Conservation (phyloP, 305 asterid genomes). For the Rubia occidens region DNA sequence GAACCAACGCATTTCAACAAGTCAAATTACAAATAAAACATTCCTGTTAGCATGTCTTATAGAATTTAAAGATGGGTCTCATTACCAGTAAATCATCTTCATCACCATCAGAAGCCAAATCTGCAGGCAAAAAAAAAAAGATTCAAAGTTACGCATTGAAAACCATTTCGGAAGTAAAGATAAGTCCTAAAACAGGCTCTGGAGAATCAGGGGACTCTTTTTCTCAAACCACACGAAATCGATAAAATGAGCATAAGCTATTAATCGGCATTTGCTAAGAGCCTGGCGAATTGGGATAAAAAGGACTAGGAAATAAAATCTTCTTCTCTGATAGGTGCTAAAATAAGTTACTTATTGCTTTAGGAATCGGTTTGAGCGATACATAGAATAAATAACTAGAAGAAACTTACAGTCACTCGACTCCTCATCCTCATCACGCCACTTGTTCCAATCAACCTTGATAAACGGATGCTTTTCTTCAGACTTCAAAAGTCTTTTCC, state of each 20-base stretch:
- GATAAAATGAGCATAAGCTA: not conserved
- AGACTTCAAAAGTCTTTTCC: constrained; percentile 72
- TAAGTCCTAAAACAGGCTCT: not conserved
- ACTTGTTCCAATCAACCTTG: constrained; percentile 89
- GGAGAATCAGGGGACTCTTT: not conserved
- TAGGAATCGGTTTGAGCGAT: not conserved
- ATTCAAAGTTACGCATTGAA: not conserved
- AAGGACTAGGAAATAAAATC: not conserved
- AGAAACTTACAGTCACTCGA: constrained; percentile 50
- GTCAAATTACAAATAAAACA: constrained; percentile 6
- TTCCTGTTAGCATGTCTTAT: constrained; percentile 10
- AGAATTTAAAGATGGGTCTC: constrained; percentile 16
- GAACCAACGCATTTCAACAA: constrained; percentile 24
- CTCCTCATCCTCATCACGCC: constrained; percentile 85
- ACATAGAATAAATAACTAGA: constrained; percentile 10
- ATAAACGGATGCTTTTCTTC: constrained; percentile 70
- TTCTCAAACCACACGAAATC: not conserved
- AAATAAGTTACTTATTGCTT: not conserved
- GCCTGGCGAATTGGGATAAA: not conserved
- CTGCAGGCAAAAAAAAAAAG: constrained; percentile 39
- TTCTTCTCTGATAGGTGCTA: not conserved
- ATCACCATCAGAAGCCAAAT: constrained; percentile 44
- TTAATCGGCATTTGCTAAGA: not conserved
- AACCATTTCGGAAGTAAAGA: not conserved
- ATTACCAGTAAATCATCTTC: constrained; percentile 50